Percentiles rank a stretch among this genome's conserved stretches.
Evolutionary conservation across 768 basidiomycete species (phyloP).

Genomic region (Mycena vulgaris): DNA sequence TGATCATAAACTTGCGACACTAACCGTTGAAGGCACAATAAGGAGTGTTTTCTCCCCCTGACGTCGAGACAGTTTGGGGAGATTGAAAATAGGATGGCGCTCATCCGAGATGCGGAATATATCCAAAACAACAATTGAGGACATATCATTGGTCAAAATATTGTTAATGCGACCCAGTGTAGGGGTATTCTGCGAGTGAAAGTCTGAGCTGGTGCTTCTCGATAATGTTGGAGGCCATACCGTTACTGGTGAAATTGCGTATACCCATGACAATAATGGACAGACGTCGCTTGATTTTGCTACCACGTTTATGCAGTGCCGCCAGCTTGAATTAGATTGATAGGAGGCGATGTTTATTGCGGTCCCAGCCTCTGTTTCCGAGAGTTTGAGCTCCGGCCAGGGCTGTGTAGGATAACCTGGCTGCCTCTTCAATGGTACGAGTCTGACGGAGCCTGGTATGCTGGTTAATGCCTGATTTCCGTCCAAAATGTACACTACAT

Average conservation of each 20-base stretch:
- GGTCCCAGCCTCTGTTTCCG: neutral
- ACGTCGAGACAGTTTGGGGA: slow-evolving; percentile 3
- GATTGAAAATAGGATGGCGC: slow-evolving; percentile 14
- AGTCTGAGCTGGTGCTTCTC: no score
- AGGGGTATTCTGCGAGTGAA: neutral
- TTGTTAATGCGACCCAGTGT: neutral
- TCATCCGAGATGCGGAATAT: neutral
- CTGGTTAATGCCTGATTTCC: neutral
- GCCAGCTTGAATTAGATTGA: neutral
- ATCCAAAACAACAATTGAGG: neutral
- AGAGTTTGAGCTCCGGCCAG: neutral
- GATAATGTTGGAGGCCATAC: neutral
- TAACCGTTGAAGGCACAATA: slow-evolving; percentile 14
- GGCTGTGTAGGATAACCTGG: neutral
- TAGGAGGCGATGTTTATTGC: slow-evolving; percentile 5
- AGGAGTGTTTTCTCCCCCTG: slow-evolving; percentile 1
- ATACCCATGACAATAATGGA: neutral
- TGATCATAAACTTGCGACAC: neutral
- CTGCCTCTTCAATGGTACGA: neutral
- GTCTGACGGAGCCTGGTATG: neutral
- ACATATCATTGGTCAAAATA: neutral
- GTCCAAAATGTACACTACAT: neutral
- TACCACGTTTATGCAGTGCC: slow-evolving; percentile 2
- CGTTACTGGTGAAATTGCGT: neutral
- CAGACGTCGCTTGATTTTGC: slow-evolving; percentile 1